A percentile compares a stretch with the other conserved stretches of the same genome.
phyloP scores from a whole-genome alignment of 31 red algal species.

The Asparagopsis taxiformis region DNA sequence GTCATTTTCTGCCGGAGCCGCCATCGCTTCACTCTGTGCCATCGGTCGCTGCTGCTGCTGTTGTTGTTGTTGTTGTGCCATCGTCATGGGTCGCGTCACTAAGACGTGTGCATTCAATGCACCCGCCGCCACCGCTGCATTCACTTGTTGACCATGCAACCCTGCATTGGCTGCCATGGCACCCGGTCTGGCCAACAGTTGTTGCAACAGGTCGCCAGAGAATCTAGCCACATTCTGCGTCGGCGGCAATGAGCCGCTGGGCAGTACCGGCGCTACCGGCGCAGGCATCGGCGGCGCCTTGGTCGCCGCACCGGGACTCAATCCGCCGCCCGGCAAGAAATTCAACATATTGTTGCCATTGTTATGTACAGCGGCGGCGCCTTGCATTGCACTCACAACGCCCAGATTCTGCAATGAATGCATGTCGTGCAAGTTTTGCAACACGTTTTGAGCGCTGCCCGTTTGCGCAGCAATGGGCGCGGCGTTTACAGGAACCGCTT shows the following conservation, averaged over 20 bases:
- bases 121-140: neutral
- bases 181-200: constrained; percentile 1
- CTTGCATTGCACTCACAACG: constrained; percentile 7
- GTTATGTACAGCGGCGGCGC: too few species aligned
- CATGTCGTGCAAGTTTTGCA: constrained; percentile 23
- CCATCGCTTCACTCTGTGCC: neutral
- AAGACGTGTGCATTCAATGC: neutral
- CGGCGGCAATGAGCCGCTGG: neutral
- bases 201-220: constrained; percentile 11
- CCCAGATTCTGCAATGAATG: constrained; percentile 17
- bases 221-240: neutral
- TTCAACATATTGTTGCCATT: constrained; percentile 12
- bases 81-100: neutral
- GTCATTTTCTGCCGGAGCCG: neutral
- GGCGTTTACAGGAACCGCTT: neutral
- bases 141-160: constrained; percentile 3
- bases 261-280: neutral
- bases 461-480: neutral
- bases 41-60: neutral
- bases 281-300: constrained; percentile 2
- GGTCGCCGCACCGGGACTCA: constrained; percentile 1
- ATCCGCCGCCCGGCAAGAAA: constrained; percentile 6
- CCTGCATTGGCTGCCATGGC: neutral
- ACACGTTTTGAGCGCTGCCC: constrained; percentile 2
- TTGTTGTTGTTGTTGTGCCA: neutral